Base-by-base conservation (phyloP, 1,284 basidiomycete species). In the Marasmius oreades region DNA sequence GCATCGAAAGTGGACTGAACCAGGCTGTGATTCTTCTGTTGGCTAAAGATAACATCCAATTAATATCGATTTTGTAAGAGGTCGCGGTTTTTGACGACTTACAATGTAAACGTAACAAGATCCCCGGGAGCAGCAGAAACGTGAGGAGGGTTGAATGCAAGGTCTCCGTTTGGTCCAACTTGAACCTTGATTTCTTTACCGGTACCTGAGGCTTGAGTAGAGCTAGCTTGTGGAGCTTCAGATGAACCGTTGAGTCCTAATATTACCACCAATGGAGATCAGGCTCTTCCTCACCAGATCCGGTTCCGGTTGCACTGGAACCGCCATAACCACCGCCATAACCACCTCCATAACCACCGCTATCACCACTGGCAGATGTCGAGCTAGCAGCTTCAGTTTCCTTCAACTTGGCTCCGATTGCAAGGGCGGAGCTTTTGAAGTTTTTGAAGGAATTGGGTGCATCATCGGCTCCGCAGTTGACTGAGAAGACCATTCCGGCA, bases 1-100 rank as follows among this genome's bases (percentile, higher is more conserved):
- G 28, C 24, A n/a, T 67, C 69, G 64, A 80, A 80, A 36, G 74
- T 69, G 16, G 77, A 77, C 65, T 78, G 77, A 8, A 77, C 77
- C 46, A 73, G 70, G 39, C 76, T 77, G 68, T 79, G 76, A 66
- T 77, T 77, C 66, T 74, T 76, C 61, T 65, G 63, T 61, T 71
- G 68, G 69, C 70, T 71, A 24, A 58, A 39, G 56, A 51, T 50
- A 50, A 33, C 33, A 53, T 44, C 28, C 23, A 34, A 26, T 42
- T 31, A 23, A 52, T 58, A 16, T 42, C 20, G 31, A 31, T 11
- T 2, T 16, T 22, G 2, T 26, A 11, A 24, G 36, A 10, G 46
- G 28, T 31, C 14, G 2, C 45, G 20, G 26, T 26, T n/a, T n/a
- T n/a, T n/a, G n/a, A n/a, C n/a, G 23, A 70, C 71, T 44, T 59